Percentiles rank a stretch among this genome's conserved stretches.
Conservation (phyloP, 2,329 filamentous ascomycete species). For the Mariannaea sp. region DNA sequence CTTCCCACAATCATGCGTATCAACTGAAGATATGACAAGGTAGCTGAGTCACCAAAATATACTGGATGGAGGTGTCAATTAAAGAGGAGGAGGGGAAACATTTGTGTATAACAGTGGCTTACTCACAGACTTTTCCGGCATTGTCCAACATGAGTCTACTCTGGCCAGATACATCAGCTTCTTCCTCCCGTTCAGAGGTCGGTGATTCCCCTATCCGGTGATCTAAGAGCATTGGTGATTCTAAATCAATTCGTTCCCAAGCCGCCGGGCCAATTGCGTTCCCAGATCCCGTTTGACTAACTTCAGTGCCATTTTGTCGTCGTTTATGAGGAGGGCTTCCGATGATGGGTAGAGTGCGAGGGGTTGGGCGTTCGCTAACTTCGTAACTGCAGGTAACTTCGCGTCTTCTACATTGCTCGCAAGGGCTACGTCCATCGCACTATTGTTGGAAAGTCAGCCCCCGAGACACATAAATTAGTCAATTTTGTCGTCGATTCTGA, state of each 20-base stretch:
- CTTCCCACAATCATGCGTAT: slow-evolving; percentile 64
- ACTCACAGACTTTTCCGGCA: slow-evolving; percentile 60
- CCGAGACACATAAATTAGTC: not conserved
- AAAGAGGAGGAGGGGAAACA: too few species aligned
- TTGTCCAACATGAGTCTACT: slow-evolving; percentile 64
- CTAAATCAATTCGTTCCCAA: too few species aligned
- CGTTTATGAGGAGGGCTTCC: not conserved
- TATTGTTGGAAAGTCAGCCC: slow-evolving; percentile 35
- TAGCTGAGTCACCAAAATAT: slow-evolving; percentile 67
- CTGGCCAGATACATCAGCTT: slow-evolving; percentile 59
- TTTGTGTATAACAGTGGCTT: not conserved
- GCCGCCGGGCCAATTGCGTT: not conserved
- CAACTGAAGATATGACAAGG: slow-evolving; percentile 63
- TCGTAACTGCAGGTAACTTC: not conserved
- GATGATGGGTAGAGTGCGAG: not conserved
- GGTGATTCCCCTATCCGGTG: not conserved
- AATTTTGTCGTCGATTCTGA: too few species aligned
- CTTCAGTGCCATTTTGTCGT: not conserved
- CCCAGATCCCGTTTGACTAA: not conserved
- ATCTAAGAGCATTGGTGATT: too few species aligned
- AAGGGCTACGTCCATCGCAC: slow-evolving; percentile 64
- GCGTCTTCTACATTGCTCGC: slow-evolving; percentile 59
- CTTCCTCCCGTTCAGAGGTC: slow-evolving; percentile 55
- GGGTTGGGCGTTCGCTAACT: not conserved
- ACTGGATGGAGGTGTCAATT: slow-evolving; percentile 47